These are phyloP conservation scores for Metschnikowia kofuensis DNA, from an alignment of 805 yeast species.

Conservation along the genomic window DNA sequence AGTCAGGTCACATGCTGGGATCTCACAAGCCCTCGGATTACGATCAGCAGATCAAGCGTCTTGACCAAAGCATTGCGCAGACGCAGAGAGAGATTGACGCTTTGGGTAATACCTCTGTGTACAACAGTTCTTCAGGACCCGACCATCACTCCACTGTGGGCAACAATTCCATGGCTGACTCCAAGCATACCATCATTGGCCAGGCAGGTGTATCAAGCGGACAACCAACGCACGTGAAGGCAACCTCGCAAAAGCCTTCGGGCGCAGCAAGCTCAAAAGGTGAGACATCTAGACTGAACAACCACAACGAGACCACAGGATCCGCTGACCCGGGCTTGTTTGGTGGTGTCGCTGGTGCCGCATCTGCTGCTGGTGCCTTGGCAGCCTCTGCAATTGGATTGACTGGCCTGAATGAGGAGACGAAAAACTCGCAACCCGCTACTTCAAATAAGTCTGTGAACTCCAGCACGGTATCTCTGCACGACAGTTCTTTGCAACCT, in stretches of 20 bases:
- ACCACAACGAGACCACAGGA: slow-evolving; percentile 1
- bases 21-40: slow-evolving; percentile 18
- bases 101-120: slow-evolving; percentile 2
- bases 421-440: not conserved
- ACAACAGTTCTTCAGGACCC: not conserved
- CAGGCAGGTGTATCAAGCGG: slow-evolving; percentile 3
- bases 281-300: not conserved
- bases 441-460: not conserved
- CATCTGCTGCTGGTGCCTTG: slow-evolving; percentile 18
- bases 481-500: not conserved
- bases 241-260: not conserved
- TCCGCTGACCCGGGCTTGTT: slow-evolving; percentile 11
- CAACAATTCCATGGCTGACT: not conserved
- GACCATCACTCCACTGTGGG: not conserved
- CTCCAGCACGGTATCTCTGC: not conserved
- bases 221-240: slow-evolving; percentile 1
- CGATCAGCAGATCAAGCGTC: slow-evolving; percentile 21
- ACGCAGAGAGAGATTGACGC: slow-evolving; percentile 26
- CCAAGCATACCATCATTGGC: slow-evolving; percentile 2
- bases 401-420: not conserved
- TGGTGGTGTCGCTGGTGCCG: slow-evolving; percentile 14
- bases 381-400: slow-evolving; percentile 11
- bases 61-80: slow-evolving; percentile 24
- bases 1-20: not conserved
- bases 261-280: not conserved